Evolutionary conservation across 352 stramenopile species (phyloP).

Genomic region (Phytopythium oedochilum): DNA sequence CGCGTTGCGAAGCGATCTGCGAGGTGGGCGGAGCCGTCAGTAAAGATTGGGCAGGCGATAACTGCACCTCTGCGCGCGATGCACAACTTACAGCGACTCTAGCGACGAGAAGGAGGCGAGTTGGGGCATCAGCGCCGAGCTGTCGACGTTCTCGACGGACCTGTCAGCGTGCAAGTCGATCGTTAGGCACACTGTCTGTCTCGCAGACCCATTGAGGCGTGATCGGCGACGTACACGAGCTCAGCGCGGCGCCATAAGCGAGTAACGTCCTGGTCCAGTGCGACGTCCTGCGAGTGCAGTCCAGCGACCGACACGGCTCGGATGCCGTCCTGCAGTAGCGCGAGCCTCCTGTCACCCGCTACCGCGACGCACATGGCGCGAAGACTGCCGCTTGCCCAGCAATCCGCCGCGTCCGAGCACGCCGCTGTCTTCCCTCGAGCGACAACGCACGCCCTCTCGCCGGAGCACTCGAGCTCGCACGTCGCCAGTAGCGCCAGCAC

Average conservation of each 20-base stretch:
- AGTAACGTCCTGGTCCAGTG: not conserved
- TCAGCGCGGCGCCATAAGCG: conserved; percentile 3
- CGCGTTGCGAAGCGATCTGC: conserved; percentile 17
- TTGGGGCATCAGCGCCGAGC: not conserved
- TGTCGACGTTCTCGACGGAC: not conserved
- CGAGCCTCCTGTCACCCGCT: not conserved
- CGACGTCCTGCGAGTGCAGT: not conserved
- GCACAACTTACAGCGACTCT: not conserved
- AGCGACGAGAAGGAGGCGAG: not conserved
- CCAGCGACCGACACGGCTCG: not conserved
- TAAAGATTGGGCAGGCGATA: too few species aligned
- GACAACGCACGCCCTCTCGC: not conserved
- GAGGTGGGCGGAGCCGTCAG: too few species aligned
- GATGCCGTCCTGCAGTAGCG: not conserved
- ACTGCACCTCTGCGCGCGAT: too few species aligned
- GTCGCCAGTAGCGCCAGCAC: not conserved
- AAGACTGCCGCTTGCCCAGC: not conserved
- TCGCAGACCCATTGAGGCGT: too few species aligned
- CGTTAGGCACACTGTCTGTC: not conserved
- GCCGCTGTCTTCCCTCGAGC: too few species aligned
- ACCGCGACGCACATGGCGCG: not conserved
- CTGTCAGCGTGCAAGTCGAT: not conserved
- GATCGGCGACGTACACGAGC: conserved; percentile 5
- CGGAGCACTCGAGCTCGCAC: not conserved
- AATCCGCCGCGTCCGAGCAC: not conserved